Conservation (phyloP, 768 basidiomycete genomes). For the Chalciporus chontae region DNA sequence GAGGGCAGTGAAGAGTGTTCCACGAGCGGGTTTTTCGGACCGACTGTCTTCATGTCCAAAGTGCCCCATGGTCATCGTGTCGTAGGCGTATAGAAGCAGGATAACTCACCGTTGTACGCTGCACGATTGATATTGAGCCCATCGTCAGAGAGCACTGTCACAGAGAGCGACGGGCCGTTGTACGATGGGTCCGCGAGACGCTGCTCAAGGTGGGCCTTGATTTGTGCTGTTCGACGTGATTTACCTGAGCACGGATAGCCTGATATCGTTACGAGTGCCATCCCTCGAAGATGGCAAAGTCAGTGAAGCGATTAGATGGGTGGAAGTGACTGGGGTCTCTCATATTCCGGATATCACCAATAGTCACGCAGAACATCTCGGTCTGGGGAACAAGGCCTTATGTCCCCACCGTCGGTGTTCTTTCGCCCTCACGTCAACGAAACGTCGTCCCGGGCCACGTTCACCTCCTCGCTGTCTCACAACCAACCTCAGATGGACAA, state of each 20-base stretch:
- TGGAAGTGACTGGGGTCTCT: background rate
- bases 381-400: slow-evolving; percentile 5
- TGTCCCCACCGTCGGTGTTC: slow-evolving; percentile 21
- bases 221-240: slow-evolving; percentile 62
- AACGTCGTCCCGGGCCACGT: background rate
- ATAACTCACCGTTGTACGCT: slow-evolving; percentile 67
- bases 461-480: slow-evolving; percentile 6
- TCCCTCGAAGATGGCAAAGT: slow-evolving; percentile 28
- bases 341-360: too few relatives aligned
- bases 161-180: slow-evolving; percentile 45
- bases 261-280: slow-evolving; percentile 91
- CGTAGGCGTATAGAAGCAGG: background rate
- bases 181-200: slow-evolving; percentile 49
- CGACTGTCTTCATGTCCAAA: slow-evolving; percentile 51
- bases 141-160: slow-evolving; percentile 69
- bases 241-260: slow-evolving; percentile 92
- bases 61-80: background rate
- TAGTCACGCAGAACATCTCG: too few relatives aligned
- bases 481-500: slow-evolving; percentile 3
- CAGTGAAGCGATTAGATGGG: background rate
- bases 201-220: slow-evolving; percentile 53
- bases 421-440: background rate
- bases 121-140: slow-evolving; percentile 56
- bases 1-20: slow-evolving; percentile 75
- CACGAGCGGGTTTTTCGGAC: slow-evolving; percentile 87